Percentiles rank a stretch among this genome's conserved stretches.
Evolutionary conservation across 202 grass and related monocot genomes (phyloP).

Genomic region (Hordeum pubiflorum): DNA sequence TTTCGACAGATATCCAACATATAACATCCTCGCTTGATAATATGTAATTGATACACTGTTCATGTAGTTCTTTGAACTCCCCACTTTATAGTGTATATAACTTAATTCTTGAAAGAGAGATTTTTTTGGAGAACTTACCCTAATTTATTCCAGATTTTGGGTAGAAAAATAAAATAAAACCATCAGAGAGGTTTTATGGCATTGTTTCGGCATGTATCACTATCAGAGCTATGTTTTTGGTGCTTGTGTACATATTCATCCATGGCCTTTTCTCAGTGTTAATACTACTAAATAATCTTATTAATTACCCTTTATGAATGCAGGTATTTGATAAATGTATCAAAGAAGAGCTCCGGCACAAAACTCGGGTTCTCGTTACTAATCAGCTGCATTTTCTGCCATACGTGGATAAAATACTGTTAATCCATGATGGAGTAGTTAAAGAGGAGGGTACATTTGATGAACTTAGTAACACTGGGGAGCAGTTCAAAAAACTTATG

Average conservation of each 20-base stretch:
- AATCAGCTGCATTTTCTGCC: constrained; percentile 98
- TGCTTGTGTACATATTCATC: not conserved
- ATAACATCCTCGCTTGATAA: not conserved
- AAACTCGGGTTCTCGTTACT: constrained; percentile 96
- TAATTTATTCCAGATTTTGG: not conserved
- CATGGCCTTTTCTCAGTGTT: not conserved
- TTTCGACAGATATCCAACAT: not conserved
- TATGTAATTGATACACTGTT: not conserved
- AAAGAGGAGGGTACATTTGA: constrained; percentile 98
- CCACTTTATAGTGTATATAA: constrained; percentile 1
- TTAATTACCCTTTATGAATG: constrained; percentile 16
- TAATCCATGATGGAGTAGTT: constrained; percentile 84
- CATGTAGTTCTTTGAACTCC: not conserved
- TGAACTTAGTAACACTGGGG: constrained; percentile 75
- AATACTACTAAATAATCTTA: constrained; percentile 5
- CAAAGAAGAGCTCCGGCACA: constrained; percentile 74
- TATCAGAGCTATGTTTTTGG: not conserved
- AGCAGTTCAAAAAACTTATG: constrained; percentile 92
- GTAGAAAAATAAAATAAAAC: not conserved
- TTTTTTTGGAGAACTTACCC: not conserved
- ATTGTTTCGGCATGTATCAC: not conserved
- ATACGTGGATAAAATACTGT: constrained; percentile 85
- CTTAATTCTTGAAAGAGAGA: not conserved
- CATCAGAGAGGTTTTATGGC: not conserved
- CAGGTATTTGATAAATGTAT: constrained; percentile 99